These are phyloP conservation scores for Xylaria sp. DNA, from an alignment of 2,329 filamentous ascomycete species.

Conservation along the genomic window DNA sequence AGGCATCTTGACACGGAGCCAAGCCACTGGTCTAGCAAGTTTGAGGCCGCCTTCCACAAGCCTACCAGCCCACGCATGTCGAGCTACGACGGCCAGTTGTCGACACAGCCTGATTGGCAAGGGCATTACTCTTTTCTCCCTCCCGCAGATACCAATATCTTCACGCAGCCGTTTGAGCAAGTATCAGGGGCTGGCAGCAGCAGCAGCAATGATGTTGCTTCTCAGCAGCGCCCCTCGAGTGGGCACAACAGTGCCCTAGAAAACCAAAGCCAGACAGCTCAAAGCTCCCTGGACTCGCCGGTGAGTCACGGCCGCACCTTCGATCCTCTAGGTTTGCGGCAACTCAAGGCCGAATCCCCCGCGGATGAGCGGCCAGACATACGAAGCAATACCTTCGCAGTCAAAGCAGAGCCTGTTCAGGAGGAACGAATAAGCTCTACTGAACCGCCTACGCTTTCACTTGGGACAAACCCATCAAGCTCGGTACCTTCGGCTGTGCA, in stretches of 20 bases:
- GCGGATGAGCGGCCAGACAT: conserved; percentile 41
- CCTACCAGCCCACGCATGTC: conserved; percentile 58
- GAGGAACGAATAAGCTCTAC: conserved; percentile 45
- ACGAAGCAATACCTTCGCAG: conserved; percentile 39
- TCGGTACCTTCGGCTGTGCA: conserved; percentile 44
- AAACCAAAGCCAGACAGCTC: conserved; percentile 61
- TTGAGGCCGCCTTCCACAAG: conserved; percentile 50
- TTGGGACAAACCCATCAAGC: conserved; percentile 45
- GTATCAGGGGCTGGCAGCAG: conserved; percentile 40
- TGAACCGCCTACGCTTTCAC: conserved; percentile 44
- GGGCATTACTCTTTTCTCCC: conserved; percentile 56
- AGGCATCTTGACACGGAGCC: conserved; percentile 57
- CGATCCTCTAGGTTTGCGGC: conserved; percentile 47
- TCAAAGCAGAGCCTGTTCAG: conserved; percentile 43
- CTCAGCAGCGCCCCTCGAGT: conserved; percentile 43
- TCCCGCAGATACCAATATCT: conserved; percentile 48
- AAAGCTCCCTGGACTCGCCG: conserved; percentile 36
- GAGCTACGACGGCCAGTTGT: conserved; percentile 56
- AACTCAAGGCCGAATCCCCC: conserved; percentile 45
- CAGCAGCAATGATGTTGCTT: conserved; percentile 39
- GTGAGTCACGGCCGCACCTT: conserved; percentile 41
- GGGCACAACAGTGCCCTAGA: conserved; percentile 54
- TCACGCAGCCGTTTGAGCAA: conserved; percentile 49
- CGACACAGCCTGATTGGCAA: conserved; percentile 60
- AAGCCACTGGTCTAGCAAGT: conserved; percentile 59